Evolutionary conservation across 345 rosid species (phyloP), one percentile per base, ranked within the genome.

Genomic region (Alliaria petiolata): DNA sequence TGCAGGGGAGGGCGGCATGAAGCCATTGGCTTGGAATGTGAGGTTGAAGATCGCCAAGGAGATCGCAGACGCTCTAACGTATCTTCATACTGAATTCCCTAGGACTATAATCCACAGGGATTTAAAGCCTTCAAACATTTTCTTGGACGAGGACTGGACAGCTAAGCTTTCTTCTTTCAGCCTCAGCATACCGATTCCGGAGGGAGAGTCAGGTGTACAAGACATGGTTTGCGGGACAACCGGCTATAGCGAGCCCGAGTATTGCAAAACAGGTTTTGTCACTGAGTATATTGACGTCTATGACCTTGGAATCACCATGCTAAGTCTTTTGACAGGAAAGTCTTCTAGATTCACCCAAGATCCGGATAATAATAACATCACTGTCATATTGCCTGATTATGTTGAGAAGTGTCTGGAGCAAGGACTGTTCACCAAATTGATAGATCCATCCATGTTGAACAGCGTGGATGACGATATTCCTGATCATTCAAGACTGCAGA

Each of bases 11-110:
- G 7, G 25, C n/a, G n/a, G 49, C 4, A 12, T 4, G 13, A 25
- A 42, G 34, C 47, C 47, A 40, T 31, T 67, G 22, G 11, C 63
- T 17, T 55, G 40, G 62, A 43, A 25, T 17, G 3, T 19, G 10
- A 3, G 72, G 6, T 30, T 67, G 11, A 67, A 67, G 53, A 67
- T 67, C 3, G 72, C 10, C 1, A 56, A 44, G 30, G 72, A 69
- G 36, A 34, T 69, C 31, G 66, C 74, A 10, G 30, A 45, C 22
- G 66, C 47, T 7, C 30, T 58, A 10, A 15, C 58, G 11, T 70
- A 70, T 49, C 74, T 70, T 47, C 74, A 59, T 17, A 70, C 34
- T 8, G 47, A 17, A 2, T 70, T 56, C n/a, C 65, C 66, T 3
- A 35, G 12, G 30, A 45, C 7, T 31, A 45, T 59, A 8, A 25